These are phyloP conservation scores for Bretschneidera sinensis DNA, from an alignment of 345 rosid genomes.

Conservation along the genomic window DNA sequence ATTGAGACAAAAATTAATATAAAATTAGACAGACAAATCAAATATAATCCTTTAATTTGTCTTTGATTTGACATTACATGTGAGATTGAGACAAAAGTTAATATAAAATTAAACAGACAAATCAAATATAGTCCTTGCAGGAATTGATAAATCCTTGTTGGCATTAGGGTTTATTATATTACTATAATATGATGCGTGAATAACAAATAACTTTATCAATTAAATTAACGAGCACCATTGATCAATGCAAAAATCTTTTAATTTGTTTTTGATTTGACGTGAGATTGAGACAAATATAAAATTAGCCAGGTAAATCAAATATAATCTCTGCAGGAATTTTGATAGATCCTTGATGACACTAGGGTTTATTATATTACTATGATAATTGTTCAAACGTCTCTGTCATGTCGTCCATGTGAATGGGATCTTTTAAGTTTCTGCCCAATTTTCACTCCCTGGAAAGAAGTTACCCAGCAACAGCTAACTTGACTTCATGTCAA, in stretches of 20 bases:
- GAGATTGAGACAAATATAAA: not conserved
- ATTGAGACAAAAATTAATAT: not conserved
- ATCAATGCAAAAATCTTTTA: too few relatives aligned
- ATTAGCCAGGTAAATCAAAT: constrained; percentile 9
- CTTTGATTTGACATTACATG: not conserved
- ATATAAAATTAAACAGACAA: too few relatives aligned
- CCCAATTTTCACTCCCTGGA: not conserved
- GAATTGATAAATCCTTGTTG: too few relatives aligned
- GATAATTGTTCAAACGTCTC: not conserved
- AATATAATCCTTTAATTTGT: too few relatives aligned
- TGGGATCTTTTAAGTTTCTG: not conserved
- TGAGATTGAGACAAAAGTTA: not conserved
- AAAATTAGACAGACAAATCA: too few relatives aligned
- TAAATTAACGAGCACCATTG: too few relatives aligned
- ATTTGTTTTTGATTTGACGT: not conserved
- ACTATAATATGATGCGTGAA: too few relatives aligned
- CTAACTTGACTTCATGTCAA: constrained; percentile 17
- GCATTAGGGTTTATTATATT: too few relatives aligned
- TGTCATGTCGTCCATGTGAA: constrained; percentile 3
- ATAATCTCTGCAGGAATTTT: not conserved
- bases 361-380: not conserved
- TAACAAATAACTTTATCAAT: too few relatives aligned
- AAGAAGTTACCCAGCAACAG: constrained; percentile 10
- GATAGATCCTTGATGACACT: not conserved
- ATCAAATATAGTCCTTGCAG: too few relatives aligned